Percentiles rank a stretch among this genome's conserved stretches.
Conservation (phyloP, 805 yeast species). For the Candida montana region DNA sequence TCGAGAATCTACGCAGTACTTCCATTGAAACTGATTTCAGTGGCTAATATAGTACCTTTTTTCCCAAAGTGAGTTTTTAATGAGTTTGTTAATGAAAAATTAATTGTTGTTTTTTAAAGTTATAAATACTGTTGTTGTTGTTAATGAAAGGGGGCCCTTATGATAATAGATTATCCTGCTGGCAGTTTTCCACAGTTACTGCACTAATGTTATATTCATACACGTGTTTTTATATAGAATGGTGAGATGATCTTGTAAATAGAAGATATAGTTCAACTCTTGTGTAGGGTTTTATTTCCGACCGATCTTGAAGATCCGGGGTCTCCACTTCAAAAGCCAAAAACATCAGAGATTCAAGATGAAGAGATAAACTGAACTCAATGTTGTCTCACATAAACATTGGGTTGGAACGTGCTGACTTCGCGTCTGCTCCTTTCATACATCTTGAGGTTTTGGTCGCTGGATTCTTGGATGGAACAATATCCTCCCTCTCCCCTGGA, state of each 20-base stretch:
- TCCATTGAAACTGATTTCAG: not conserved
- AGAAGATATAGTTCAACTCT: not conserved
- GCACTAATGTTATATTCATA: not conserved
- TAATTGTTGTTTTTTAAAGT: not conserved
- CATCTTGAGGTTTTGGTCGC: too few relatives aligned
- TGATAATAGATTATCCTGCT: not conserved
- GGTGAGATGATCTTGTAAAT: not conserved
- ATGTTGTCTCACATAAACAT: too few relatives aligned
- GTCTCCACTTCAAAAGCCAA: too few relatives aligned
- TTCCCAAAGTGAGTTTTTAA: not conserved
- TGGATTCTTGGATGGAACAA: too few relatives aligned
- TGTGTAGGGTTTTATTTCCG: too few relatives aligned
- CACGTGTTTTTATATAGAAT: not conserved
- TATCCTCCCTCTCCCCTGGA: too few relatives aligned
- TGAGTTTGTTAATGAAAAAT: not conserved
- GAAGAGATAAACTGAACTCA: too few relatives aligned
- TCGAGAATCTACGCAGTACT: constrained; percentile 1
- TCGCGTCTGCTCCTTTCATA: too few relatives aligned
- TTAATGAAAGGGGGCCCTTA: not conserved
- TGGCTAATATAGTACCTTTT: not conserved
- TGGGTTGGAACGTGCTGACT: too few relatives aligned
- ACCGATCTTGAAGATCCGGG: too few relatives aligned
- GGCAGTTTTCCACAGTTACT: not conserved
- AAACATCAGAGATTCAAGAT: too few relatives aligned
- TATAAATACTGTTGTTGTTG: not conserved